Percentiles rank a stretch among this genome's conserved stretches.
Evolutionary conservation across 768 basidiomycete genomes (phyloP).

Genomic region (Boletellus ananiceps): DNA sequence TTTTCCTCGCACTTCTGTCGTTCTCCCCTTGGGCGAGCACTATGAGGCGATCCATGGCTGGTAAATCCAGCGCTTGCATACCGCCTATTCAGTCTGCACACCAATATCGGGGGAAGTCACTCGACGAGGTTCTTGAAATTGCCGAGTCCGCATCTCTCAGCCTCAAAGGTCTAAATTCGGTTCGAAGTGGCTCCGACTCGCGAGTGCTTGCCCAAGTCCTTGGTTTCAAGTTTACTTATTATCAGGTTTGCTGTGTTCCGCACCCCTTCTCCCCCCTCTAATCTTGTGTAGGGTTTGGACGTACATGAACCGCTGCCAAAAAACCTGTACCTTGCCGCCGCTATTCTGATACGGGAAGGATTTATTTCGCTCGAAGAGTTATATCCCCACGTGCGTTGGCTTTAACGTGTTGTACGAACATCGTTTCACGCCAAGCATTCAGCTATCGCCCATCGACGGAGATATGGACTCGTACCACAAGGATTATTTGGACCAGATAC

Average conservation of each 20-base stretch:
- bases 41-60: conserved; percentile 30
- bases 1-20: conserved; percentile 83
- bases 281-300: conserved; percentile 45
- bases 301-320: conserved; percentile 59
- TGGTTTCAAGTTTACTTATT: conserved; percentile 95
- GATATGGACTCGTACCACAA: conserved; percentile 67
- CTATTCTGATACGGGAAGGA: conserved; percentile 85
- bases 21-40: conserved; percentile 83
- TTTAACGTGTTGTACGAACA: not conserved
- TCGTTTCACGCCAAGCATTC: conserved; percentile 8
- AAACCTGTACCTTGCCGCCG: conserved; percentile 76
- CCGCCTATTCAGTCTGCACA: conserved; percentile 35
- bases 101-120: conserved; percentile 50
- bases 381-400: conserved; percentile 76
- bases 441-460: conserved; percentile 73
- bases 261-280: conserved; percentile 9
- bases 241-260: conserved; percentile 58
- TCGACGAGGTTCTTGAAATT: conserved; percentile 62
- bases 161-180: conserved; percentile 4
- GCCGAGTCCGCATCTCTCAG: conserved; percentile 37
- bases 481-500: conserved; percentile 60
- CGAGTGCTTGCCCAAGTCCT: conserved; percentile 84
- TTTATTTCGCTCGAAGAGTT: conserved; percentile 85
- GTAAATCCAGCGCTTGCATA: conserved; percentile 33
- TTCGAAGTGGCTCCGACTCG: conserved; percentile 35